Evolutionary conservation across 129 eudicot species (phyloP), one percentile per base, ranked within the genome.

Genomic region (Escallonia rubra): DNA sequence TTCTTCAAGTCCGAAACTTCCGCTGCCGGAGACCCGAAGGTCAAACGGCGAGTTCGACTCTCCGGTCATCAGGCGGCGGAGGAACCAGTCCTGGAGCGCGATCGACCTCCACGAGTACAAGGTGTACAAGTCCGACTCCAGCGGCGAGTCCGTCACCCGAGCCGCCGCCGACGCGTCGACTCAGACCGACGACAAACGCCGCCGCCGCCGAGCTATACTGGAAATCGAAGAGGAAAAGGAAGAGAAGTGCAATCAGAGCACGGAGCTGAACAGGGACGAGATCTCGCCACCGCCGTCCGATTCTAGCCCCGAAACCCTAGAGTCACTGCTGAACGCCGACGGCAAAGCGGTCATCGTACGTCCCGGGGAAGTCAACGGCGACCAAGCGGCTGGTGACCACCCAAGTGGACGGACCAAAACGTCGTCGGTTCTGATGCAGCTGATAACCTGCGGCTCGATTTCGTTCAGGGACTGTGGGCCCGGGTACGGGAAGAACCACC

Each of bases 201-300:
- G 88, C 11, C 84, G 90, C 9, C 72, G 79, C 5, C 69, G 79
- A 66, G 57, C 71, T 10, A 44, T n/a, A 0, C 65, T 66, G 23
- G 74, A 74, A 60, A 55, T 46, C 6, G 69, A 81, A 45, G 78
- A 76, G 38, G 76, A 77, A 15, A 64, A 49, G 10, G 64, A 56
- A 23, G 59, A 60, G 34, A 68, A 66, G 5, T 61, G 57, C 14
- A 71, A 48, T 47, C 78, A 74, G 48, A 77, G 77, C n/a, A 75
- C 78, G 34, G 91, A 88, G 67, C 61, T 82, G 34, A 82, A 69
- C 49, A 74, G 79, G 11, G 89, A 72, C 11, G 91, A 87, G 79
- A 78, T 87, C 45, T 94, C 99, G 34, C 97, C 99, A 16, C 99
- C 99, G 46, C 96, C 97, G 84, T 86, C 96, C 7, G 99, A 94